These are phyloP conservation scores for Fragaria ananassa DNA, from an alignment of 306 rosid species.

Conservation along the genomic window DNA sequence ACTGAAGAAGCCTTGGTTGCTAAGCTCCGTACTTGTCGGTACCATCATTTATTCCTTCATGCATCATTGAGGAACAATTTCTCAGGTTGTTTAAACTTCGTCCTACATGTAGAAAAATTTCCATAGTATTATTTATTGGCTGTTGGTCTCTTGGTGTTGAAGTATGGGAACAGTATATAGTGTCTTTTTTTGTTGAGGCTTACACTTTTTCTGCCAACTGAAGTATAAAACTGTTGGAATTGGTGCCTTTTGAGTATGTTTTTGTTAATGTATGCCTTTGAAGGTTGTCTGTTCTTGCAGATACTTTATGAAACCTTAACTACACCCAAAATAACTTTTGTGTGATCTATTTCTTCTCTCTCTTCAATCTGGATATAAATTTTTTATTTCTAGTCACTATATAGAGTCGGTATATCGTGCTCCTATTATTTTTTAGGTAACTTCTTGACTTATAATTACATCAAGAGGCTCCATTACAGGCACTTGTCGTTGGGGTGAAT, in stretches of 20 bases:
- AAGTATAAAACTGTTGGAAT: background rate
- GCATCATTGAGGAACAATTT: constrained; percentile 67
- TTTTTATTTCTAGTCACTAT: background rate
- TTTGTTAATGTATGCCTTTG: background rate
- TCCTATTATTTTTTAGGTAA: background rate
- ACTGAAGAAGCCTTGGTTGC: constrained; percentile 91
- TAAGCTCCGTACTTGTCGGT: constrained; percentile 88
- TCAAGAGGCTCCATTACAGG: constrained; percentile 43
- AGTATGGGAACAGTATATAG: background rate
- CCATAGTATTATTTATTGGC: background rate
- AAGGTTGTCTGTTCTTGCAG: background rate
- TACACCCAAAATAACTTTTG: background rate
- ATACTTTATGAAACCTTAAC: background rate
- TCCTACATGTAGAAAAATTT: background rate
- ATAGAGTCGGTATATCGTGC: background rate
- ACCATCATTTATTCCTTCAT: constrained; percentile 82
- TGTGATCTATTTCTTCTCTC: background rate
- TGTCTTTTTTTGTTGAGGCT: background rate
- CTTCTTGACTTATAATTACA: background rate
- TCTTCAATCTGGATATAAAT: background rate
- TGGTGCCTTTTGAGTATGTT: background rate
- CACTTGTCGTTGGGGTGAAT: constrained; percentile 82
- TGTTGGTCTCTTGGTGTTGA: background rate
- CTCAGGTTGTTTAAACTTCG: constrained; percentile 54
- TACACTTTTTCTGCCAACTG: background rate